A percentile compares a stretch with the other conserved stretches of the same genome.
These are phyloP conservation scores for Medicago truncatula DNA, from an alignment of 306 rosid species.

Conservation along the genomic window DNA sequence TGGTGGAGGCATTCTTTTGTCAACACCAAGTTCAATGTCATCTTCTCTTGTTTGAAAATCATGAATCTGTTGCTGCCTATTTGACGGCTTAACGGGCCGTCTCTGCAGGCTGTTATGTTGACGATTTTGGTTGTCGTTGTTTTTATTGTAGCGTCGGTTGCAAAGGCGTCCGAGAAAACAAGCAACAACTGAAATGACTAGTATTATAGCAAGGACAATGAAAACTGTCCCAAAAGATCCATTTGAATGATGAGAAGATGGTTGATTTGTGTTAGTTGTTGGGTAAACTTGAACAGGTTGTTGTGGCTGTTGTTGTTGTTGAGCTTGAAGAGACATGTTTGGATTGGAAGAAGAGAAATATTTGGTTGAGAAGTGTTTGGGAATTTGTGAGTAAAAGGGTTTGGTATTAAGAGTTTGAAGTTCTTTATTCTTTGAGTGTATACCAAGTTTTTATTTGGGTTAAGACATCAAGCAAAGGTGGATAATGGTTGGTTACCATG, in stretches of 20 bases:
- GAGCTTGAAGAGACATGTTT: constrained; percentile 56
- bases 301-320: constrained; percentile 61
- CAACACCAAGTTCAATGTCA: constrained; percentile 68
- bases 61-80: constrained; percentile 49
- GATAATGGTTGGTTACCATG: constrained; percentile 32
- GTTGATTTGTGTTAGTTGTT: constrained; percentile 44
- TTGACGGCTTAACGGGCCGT: constrained; percentile 36
- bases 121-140: not conserved
- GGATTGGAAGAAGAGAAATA: constrained; percentile 11
- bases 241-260: constrained; percentile 67
- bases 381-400: constrained; percentile 5
- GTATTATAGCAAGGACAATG: constrained; percentile 75
- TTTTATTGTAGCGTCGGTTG: constrained; percentile 46
- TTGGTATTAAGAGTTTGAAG: constrained; percentile 30
- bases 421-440: constrained; percentile 69
- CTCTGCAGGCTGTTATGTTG: constrained; percentile 5
- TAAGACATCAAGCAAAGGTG: constrained; percentile 53
- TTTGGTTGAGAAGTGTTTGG: constrained; percentile 7
- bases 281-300: constrained; percentile 75
- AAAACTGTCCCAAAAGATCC: constrained; percentile 91
- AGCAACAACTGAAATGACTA: constrained; percentile 71
- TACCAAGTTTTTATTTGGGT: constrained; percentile 46
- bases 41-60: constrained; percentile 52
- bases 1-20: constrained; percentile 51
- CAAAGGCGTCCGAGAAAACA: constrained; percentile 85